These are phyloP conservation scores for Mycena crocata DNA, from an alignment of 768 basidiomycete genomes.

Conservation along the genomic window DNA sequence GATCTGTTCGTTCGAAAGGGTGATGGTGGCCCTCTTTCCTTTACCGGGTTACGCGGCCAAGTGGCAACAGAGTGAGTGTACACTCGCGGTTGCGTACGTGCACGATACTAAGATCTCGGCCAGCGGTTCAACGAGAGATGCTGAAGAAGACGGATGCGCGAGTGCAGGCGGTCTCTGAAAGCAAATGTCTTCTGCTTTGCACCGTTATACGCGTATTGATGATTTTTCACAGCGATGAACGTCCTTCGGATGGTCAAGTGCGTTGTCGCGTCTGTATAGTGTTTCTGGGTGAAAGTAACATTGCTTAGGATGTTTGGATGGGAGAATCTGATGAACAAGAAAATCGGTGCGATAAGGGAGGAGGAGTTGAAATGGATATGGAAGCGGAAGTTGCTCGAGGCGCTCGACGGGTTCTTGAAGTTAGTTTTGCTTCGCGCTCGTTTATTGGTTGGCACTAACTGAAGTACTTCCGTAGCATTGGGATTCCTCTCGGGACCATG, in stretches of 20 bases:
- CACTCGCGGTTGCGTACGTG: background rate
- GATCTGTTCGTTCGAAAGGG: background rate
- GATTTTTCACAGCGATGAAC: slow-evolving; percentile 57
- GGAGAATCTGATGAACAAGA: too few species aligned
- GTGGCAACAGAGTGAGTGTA: slow-evolving; percentile 47
- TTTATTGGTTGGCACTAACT: too few species aligned
- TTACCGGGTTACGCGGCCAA: slow-evolving; percentile 68
- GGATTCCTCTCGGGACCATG: too few species aligned
- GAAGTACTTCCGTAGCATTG: too few species aligned
- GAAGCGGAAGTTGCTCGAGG: too few species aligned
- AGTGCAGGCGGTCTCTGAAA: slow-evolving; percentile 72
- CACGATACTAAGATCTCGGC: background rate
- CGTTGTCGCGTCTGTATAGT: too few species aligned
- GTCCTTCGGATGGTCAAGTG: slow-evolving; percentile 75
- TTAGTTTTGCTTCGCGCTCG: too few species aligned
- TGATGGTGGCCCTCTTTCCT: slow-evolving; percentile 53
- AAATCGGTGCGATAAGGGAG: too few species aligned
- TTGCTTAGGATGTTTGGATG: too few species aligned
- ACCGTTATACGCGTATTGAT: background rate
- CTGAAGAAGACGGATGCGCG: slow-evolving; percentile 72
- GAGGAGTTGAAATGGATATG: too few species aligned
- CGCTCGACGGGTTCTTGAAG: too few species aligned
- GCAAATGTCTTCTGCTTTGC: slow-evolving; percentile 49
- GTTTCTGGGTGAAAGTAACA: too few species aligned
- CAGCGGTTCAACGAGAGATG: slow-evolving; percentile 54